These are phyloP conservation scores for Colletotrichum sp. DNA, from an alignment of 2,329 filamentous ascomycete species.

Conservation along the genomic window DNA sequence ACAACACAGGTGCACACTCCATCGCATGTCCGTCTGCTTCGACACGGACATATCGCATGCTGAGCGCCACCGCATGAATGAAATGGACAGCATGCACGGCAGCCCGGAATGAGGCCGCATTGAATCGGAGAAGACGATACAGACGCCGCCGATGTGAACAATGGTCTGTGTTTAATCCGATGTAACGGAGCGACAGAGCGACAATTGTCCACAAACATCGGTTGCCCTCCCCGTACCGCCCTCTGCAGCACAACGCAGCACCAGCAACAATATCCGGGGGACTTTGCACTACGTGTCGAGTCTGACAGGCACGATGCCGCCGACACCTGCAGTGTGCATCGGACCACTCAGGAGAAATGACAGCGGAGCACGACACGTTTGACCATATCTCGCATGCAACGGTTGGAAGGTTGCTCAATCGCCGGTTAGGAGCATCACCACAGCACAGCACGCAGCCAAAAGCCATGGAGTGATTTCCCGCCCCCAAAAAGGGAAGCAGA, in stretches of 20 bases:
- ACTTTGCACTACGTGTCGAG: constrained; percentile 12
- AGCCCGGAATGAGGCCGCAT: not conserved
- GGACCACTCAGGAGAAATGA: not conserved
- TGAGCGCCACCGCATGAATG: not conserved
- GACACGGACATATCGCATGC: not conserved
- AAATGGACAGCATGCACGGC: not conserved
- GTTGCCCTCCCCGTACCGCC: not conserved
- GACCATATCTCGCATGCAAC: constrained; percentile 13
- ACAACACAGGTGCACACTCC: not conserved
- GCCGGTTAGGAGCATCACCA: not conserved
- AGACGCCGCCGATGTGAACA: not conserved
- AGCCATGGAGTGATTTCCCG: not conserved
- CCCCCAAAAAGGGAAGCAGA: not conserved
- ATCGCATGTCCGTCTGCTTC: not conserved
- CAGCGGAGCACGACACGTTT: not conserved
- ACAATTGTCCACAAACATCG: not conserved
- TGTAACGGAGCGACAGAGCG: not conserved
- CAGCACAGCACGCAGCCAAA: not conserved
- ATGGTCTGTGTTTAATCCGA: not conserved
- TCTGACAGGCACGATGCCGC: constrained; percentile 7
- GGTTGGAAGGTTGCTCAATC: constrained; percentile 1
- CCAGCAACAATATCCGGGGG: not conserved
- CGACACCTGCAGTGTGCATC: constrained; percentile 1
- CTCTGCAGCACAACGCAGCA: not conserved
- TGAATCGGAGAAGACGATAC: not conserved